These are phyloP conservation scores for Penicillium ochrochloron DNA, from an alignment of 495 filamentous ascomycete species.

Conservation along the genomic window DNA sequence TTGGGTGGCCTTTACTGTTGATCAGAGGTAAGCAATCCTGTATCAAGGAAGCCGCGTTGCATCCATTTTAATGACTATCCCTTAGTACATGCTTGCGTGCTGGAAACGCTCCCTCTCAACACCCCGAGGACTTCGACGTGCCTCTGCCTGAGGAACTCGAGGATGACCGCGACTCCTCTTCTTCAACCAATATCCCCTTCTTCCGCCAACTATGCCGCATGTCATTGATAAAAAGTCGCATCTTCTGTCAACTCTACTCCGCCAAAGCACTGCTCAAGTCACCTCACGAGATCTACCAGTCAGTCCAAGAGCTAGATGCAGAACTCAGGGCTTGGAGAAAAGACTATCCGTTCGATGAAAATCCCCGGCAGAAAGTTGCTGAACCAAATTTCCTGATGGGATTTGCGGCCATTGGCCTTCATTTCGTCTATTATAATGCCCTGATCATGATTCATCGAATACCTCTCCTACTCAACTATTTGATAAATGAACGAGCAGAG, in stretches of 20 bases:
- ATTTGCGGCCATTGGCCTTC: conserved; percentile 83
- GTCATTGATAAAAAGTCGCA: conserved; percentile 84
- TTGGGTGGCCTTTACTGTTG: conserved; percentile 94
- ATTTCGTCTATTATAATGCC: conserved; percentile 95
- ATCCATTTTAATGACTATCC: conserved; percentile 9
- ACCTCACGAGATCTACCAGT: conserved; percentile 82
- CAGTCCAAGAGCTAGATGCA: conserved; percentile 83
- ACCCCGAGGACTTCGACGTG: conserved; percentile 96
- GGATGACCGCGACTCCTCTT: conserved; percentile 73
- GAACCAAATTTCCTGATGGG: conserved; percentile 84
- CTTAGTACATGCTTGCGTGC: conserved; percentile 77
- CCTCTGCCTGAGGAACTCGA: conserved; percentile 80
- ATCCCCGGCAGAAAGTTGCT: conserved; percentile 80
- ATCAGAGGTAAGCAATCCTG: conserved; percentile 69
- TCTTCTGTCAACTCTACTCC: conserved; percentile 87
- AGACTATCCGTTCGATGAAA: conserved; percentile 72
- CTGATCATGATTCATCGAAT: conserved; percentile 95
- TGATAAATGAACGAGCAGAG: conserved; percentile 41
- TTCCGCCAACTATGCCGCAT: conserved; percentile 90
- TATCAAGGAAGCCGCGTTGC: background rate
- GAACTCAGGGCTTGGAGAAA: conserved; percentile 93
- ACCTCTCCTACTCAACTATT: conserved; percentile 90
- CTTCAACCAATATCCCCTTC: conserved; percentile 76
- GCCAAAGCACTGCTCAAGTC: conserved; percentile 83
- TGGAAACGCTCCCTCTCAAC: conserved; percentile 85